Evolutionary conservation across 768 basidiomycete species (phyloP), one percentile per base, ranked within the genome.

Genomic region (Royoungia palumana): DNA sequence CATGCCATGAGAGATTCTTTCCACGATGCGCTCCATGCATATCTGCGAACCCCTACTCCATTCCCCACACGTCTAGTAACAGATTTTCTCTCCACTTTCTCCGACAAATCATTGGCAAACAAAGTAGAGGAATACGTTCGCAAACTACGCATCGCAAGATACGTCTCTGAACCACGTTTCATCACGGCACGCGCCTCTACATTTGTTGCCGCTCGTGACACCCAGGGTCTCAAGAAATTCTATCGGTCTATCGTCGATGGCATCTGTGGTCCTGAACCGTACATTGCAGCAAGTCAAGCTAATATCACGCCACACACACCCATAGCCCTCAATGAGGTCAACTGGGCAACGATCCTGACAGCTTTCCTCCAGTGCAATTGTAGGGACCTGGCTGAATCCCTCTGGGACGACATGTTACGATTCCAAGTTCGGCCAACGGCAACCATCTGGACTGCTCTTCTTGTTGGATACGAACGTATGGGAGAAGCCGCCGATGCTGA

Each of bases 381-480:
- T 25, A 70, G 71, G 36, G 82, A 85, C 44, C 65, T 83, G 19
- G 88, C 83, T 4, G 77, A 75, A 37, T 67, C 70, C 20, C 60
- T 90, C 6, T 91, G 90, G 90, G 72, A 77, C 30, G 87, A 89
- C 61, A 77, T 89, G 70, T 45, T 69, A 16, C 56, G 64, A 32
- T 67, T 75, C 19, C 75, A 74, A 1, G 63, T 85, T 32, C 64
- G 49, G 32, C 82, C 83, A n/a, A 75, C 75, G 2, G 65, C 78
- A 9, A 68, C 73, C 22, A 76, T 81, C 41, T 93, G 90, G 89
- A 88, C 79, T 10, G 79, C 82, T 14, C 73, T 90, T 37, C 69
- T 94, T 32, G 78, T 83, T 40, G 79, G 81, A 8, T 83, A 85
- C 55, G 76, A 73, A 27, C 69, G 75, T 40, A 68, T 75, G 32